A percentile compares a stretch with the other conserved stretches of the same genome.
Conservation (phyloP, 78 protist species). For the Paulinella micropora region DNA sequence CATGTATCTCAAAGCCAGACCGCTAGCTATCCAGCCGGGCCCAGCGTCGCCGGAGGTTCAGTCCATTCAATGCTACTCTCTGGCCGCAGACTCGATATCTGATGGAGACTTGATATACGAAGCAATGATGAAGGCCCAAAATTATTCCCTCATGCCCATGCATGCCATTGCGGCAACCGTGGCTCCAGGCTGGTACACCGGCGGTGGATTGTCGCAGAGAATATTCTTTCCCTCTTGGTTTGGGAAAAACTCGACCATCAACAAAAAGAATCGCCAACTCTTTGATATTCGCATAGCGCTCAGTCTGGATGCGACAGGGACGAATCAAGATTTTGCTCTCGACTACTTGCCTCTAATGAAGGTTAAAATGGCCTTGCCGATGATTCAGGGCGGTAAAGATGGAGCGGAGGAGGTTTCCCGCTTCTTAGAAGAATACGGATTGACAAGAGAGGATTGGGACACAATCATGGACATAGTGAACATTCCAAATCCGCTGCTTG, state of each 20-base stretch:
- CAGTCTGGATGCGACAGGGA: not conserved
- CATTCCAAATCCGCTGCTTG: not conserved
- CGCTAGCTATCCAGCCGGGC: not conserved
- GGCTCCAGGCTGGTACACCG: not conserved
- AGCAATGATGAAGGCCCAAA: not conserved
- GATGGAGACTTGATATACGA: not conserved
- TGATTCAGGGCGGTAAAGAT: not conserved
- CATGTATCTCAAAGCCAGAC: conserved; percentile 4
- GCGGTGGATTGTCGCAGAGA: not conserved
- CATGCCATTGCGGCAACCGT: not conserved
- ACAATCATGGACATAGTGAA: not conserved
- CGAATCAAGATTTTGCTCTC: not conserved
- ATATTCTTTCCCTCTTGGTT: conserved; percentile 17
- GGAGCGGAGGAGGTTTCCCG: not conserved
- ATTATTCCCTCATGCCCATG: not conserved
- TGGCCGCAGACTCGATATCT: not conserved
- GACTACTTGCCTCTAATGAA: not conserved
- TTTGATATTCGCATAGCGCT: not conserved
- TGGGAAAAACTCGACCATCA: not conserved
- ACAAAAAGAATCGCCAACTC: not conserved
- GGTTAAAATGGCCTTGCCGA: not conserved
- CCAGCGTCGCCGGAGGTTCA: not conserved
- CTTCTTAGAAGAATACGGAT: not conserved
- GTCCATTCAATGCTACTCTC: not conserved
- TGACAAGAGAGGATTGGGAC: conserved; percentile 5